Evolutionary conservation across 495 filamentous ascomycete species (phyloP), one percentile per base, ranked within the genome.

Genomic region (Thermochaetoides thermophila): DNA sequence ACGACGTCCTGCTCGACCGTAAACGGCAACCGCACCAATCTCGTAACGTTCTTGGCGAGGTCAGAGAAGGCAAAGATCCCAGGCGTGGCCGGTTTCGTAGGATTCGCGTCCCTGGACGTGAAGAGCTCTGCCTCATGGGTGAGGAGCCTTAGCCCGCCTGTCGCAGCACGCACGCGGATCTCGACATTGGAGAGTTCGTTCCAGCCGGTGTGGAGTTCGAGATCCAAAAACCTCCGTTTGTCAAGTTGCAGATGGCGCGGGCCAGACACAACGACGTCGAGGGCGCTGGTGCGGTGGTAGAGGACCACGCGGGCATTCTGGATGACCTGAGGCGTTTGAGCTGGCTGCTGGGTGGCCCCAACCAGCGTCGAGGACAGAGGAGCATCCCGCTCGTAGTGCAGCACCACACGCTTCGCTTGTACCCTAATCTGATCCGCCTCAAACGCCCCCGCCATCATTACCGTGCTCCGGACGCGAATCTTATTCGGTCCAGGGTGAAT

Each of bases 111-210:
- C n/a, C n/a, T n/a, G n/a, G n/a, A n/a, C n/a, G n/a, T n/a, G 3
- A 76, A 52, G 19, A 76, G 55, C 29, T 69, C 63, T 1, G 76
- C 63, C 42, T 86, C 76, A 22, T 73, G 70, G 27, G 78, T 86
- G 35, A 84, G 71, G 10, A 99, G 64, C 26, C 91, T 68, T 20
- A 99, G 56, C 0, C 91, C 91, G 16, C 86, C 89, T 3, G 91
- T 87, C 3, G 78, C 84, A 38, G 85, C 70, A 43, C 76, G 71
- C 17, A 95, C 61, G 20, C 76, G 74, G 32, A 99, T 51, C 37
- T 79, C 76, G 22, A 74, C 76, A 9, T 48, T 66, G 20, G 58
- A 55, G 29, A 95, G 66, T 3, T 78, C 55, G 47, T 96, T 94
- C 65, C 76, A 75, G 17, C 87, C 87, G 26, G 73, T 76, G 27